These are phyloP conservation scores for Psilocybe cubensis DNA, from an alignment of 768 basidiomycete species.

Conservation along the genomic window DNA sequence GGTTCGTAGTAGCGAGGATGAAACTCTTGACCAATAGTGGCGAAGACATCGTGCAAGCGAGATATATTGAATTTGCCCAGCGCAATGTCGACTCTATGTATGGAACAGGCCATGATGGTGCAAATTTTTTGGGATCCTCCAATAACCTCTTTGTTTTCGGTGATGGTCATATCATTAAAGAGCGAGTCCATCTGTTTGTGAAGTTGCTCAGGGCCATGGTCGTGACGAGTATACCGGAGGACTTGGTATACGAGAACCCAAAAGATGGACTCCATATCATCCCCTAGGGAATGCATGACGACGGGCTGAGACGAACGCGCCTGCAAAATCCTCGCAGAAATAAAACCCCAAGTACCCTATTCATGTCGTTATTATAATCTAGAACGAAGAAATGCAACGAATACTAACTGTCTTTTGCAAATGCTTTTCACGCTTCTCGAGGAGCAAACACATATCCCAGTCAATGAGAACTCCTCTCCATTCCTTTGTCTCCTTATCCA, in stretches of 20 bases:
- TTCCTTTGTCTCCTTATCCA: not conserved
- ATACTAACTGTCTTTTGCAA: too few relatives aligned
- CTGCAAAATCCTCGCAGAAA: not conserved
- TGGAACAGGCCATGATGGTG: not conserved
- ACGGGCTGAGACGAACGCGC: not conserved
- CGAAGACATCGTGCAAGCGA: not conserved
- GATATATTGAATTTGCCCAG: not conserved
- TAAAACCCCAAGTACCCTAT: not conserved
- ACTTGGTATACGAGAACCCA: not conserved
- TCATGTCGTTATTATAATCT: too few relatives aligned
- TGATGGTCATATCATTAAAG: not conserved
- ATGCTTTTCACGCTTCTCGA: not conserved
- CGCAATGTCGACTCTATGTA: not conserved
- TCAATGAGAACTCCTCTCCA: not conserved
- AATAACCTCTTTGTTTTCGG: not conserved
- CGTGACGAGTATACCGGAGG: not conserved
- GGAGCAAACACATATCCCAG: not conserved
- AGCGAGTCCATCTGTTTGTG: not conserved
- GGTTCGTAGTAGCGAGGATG: not conserved
- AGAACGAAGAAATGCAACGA: too few relatives aligned
- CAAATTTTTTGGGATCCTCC: not conserved
- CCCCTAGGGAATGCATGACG: not conserved
- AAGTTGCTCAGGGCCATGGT: not conserved
- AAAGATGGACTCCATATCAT: not conserved
- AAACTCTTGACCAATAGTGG: not conserved